Evolutionary conservation across 192 early-diverging fungal species (phyloP), one percentile per base, ranked within the genome.

Genomic region (Fimicolochytrium jonesii): DNA sequence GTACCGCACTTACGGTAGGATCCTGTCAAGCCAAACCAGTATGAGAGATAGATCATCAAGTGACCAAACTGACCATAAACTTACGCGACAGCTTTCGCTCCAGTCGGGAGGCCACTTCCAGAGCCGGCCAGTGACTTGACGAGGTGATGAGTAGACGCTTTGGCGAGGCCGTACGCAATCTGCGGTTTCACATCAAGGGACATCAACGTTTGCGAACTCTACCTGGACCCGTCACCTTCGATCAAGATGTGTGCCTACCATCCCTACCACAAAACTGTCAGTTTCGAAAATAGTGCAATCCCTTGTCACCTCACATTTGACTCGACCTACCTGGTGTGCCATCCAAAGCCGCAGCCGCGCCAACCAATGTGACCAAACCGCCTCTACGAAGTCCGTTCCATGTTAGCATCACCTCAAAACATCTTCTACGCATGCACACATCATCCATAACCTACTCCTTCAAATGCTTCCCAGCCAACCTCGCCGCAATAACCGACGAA

Each of bases 101-200:
- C 68, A 0, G 71, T 54, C 31, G 89, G 90, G 13, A 98, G 68
- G 4, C 94, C 95, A 53, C 85, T 83, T 13, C 74, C 80, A 37
- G 78, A 59, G 4, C 75, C 81, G 36, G 92, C 88, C 41, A 90
- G 67, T 61, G 87, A 89, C 30, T 83, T 70, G 0, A 92, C 84
- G 56, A 96, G 67, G 33, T 98, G 95, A 74, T 96, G 93, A 22
- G 94, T 92, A 4, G 87, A 87, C 13, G 93, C 91, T 69, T 98
- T 98, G 43, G 92, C 91, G 69, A 93, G 74, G 30, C 95, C 95
- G 67, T 98, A 97, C 13, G 91, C 93, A 56, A 94, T 83, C 86
- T 72, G 37, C 10, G 23, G 26, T 9, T 35, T 18, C 2, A 50
- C n/a, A n/a, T n/a, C n/a, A n/a, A n/a, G n/a, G n/a, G n/a, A n/a